A percentile compares a stretch with the other conserved stretches of the same genome.
Conservation (phyloP, 371 early-diverging fungal species). For the Funneliformis caledonium region DNA sequence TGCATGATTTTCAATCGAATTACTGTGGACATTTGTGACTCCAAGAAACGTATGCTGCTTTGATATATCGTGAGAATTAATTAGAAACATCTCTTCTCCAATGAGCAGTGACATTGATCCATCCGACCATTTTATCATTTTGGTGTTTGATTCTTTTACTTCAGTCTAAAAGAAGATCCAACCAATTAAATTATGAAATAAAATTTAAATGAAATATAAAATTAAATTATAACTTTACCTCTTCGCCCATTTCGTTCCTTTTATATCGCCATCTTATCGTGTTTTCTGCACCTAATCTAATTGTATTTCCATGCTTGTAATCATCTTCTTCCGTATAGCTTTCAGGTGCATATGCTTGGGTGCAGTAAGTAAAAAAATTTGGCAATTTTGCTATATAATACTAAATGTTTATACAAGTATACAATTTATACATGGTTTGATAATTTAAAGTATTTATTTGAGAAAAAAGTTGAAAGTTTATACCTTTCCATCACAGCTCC, state of each 20-base stretch:
- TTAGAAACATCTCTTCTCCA: conserved; percentile 80
- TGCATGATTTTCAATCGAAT: conserved; percentile 68
- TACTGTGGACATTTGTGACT: conserved; percentile 58
- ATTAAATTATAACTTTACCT: conserved; percentile 43
- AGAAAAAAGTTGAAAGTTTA: too few species aligned
- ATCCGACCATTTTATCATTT: conserved; percentile 86
- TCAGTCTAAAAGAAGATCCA: background rate
- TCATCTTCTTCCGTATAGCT: conserved; percentile 59
- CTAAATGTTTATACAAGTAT: background rate
- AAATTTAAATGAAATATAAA: background rate
- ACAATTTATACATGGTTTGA: too few species aligned
- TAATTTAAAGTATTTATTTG: background rate
- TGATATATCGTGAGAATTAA: conserved; percentile 56
- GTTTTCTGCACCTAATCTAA: conserved; percentile 66
- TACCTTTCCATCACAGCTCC: conserved; percentile 3
- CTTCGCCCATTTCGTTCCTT: conserved; percentile 46
- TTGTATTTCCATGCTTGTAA: conserved; percentile 50
- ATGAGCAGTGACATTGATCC: conserved; percentile 73
- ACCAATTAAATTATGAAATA: background rate
- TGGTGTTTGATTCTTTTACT: conserved; percentile 75
- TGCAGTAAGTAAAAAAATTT: conserved; percentile 72
- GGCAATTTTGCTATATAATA: conserved; percentile 72
- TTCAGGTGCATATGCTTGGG: conserved; percentile 69
- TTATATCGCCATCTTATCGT: conserved; percentile 81
- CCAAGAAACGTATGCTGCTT: conserved; percentile 70